phyloP scores from a whole-genome alignment of 441 rosid genomes.

The Metrosideros polymorpha region DNA sequence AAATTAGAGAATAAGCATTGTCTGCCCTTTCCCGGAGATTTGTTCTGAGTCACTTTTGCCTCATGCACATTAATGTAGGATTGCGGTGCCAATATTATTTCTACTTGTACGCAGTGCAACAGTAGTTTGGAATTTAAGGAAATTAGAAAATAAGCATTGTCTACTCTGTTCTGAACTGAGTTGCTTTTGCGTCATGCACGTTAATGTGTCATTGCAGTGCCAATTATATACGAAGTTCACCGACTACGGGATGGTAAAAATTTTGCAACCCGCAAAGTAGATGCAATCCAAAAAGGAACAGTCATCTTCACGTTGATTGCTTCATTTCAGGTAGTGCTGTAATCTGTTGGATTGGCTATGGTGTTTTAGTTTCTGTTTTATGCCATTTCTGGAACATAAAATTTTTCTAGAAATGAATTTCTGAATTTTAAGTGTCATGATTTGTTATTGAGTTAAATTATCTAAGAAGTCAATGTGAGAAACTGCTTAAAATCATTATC shows the following conservation, averaged over 20 bases:
- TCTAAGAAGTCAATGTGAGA: not conserved
- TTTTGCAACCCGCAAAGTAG: slow-evolving; percentile 88
- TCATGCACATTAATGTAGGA: not conserved
- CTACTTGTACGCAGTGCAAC: not conserved
- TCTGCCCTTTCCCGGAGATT: not conserved
- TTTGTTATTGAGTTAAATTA: not conserved
- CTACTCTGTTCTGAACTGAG: not conserved
- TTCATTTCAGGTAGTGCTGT: slow-evolving; percentile 70
- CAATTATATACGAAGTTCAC: slow-evolving; percentile 67
- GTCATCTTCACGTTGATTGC: slow-evolving; percentile 68
- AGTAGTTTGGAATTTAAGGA: not conserved
- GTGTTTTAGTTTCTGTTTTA: not conserved
- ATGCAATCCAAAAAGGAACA: slow-evolving; percentile 84
- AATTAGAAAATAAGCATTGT: not conserved
- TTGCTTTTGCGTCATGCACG: not conserved
- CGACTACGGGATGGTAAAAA: slow-evolving; percentile 88
- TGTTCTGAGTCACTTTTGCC: not conserved
- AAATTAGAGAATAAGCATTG: not conserved
- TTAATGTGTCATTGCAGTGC: slow-evolving; percentile 39
- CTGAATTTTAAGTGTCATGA: not conserved
- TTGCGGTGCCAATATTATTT: not conserved
- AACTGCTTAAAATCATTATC: not conserved
- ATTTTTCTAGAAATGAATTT: not conserved
- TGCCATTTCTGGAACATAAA: not conserved
- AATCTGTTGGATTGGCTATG: not conserved